Conservation (phyloP, 2,329 filamentous ascomycete species). For the Neopestalotiopsis sp. region DNA sequence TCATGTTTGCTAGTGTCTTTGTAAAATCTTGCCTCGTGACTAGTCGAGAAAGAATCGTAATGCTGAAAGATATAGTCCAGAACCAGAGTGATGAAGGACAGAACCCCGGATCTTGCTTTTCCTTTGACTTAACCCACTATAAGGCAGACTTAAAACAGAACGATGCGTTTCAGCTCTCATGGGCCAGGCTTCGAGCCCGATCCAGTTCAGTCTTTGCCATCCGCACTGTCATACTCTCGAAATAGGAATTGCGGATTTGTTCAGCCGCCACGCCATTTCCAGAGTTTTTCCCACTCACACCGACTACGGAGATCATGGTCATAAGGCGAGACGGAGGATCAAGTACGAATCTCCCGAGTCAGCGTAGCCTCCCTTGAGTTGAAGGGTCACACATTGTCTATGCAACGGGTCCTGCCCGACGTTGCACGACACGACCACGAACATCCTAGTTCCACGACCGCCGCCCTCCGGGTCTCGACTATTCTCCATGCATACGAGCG, state of each 20-base stretch:
- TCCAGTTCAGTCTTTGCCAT: neutral
- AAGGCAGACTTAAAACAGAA: neutral
- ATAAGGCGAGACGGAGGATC: neutral
- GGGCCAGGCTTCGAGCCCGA: neutral
- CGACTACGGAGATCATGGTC: neutral
- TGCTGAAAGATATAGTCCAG: neutral
- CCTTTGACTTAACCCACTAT: neutral
- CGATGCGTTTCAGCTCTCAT: neutral
- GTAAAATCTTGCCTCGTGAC: slow-evolving; percentile 19
- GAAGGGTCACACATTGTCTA: slow-evolving; percentile 4
- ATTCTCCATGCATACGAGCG: neutral
- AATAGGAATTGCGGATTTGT: neutral
- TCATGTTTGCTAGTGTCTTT: slow-evolving; percentile 25
- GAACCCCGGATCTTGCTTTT: neutral
- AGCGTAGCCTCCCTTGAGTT: neutral
- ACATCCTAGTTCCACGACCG: neutral
- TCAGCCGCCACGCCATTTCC: neutral
- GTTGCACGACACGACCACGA: neutral
- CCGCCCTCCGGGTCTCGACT: neutral
- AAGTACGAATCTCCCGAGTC: neutral
- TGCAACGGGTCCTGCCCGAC: neutral
- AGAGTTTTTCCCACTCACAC: neutral
- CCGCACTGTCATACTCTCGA: slow-evolving; percentile 1
- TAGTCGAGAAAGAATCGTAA: neutral
- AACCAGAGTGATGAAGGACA: neutral